Evolutionary conservation across 352 stramenopile species (phyloP), one percentile per base, ranked within the genome.

Genomic region (Blastocystis sp.): DNA sequence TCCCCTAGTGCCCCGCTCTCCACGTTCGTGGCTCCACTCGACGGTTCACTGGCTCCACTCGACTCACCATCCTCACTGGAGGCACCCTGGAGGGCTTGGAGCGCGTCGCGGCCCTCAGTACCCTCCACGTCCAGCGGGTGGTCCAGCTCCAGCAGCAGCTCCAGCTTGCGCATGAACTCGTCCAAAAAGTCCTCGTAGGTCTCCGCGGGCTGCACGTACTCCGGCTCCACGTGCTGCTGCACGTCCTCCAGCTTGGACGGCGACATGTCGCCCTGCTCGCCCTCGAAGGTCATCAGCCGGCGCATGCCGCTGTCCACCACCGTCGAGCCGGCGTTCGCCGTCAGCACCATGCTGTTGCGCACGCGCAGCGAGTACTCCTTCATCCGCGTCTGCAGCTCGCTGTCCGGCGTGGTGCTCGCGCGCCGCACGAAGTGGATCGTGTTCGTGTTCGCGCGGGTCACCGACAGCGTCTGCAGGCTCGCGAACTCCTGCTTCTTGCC

Each of bases 321-420:
- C 38, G 74, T 69, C 19, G 60, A 63, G 2, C 74, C 74, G 10
- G 74, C 19, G 14, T 62, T 68, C 19, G 21, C 48, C n/a, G 48
- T 69, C 21, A 52, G 19, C 17, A 28, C 34, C 21, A 43, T 70
- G 74, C 48, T 68, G 42, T 69, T 63, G 40, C 74, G 74, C 40
- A 84, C 69, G 19, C 74, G 74, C 17, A 84, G 74, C 38, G 74
- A 68, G 24, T 68, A 43, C 74, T 84, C 48, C 61, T 84, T 84
- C 74, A n/a, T 9, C 52, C 48, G 17, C 61, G 65, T 21, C 61
- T 34, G 45, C 24, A 54, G 74, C 60, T 69, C 24, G 11, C 21
- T 68, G n/a, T 62, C 48, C 38, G 54, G 65, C 38, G 42, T 66
- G 4, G 74, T 59, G 42, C 52, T 69, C 14, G 24, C 42, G 10